Percentiles rank a stretch among this genome's conserved stretches.
These are phyloP conservation scores for Agaricus blazei DNA, from an alignment of 768 basidiomycete species.

Conservation along the genomic window DNA sequence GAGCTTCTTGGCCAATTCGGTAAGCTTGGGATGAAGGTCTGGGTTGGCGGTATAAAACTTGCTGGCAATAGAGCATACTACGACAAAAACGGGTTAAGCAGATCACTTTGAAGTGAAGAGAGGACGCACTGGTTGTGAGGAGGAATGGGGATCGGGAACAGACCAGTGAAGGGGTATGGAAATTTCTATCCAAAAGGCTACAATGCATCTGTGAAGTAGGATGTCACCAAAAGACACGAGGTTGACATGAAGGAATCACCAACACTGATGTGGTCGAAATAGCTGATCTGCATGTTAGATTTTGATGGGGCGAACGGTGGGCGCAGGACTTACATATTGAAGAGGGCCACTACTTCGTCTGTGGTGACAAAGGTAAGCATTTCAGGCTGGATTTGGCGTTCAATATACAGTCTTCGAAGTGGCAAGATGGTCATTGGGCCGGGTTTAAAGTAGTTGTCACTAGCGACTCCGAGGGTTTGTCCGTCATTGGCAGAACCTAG, in stretches of 20 bases:
- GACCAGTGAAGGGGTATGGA: conserved; percentile 92
- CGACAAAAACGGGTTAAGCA: background rate
- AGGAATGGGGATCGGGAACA: conserved; percentile 94
- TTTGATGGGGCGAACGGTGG: conserved; percentile 2
- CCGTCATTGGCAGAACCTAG: conserved; percentile 29
- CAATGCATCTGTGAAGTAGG: conserved; percentile 56
- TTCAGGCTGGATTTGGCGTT: conserved; percentile 88
- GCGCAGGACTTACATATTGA: conserved; percentile 67
- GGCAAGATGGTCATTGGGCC: conserved; percentile 89
- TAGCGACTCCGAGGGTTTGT: conserved; percentile 71
- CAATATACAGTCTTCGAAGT: conserved; percentile 76
- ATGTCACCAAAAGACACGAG: background rate
- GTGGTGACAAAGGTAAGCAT: conserved; percentile 85
- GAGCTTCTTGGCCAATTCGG: conserved; percentile 81
- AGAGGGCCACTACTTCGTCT: conserved; percentile 88
- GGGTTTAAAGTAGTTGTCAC: conserved; percentile 88
- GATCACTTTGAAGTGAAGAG: conserved; percentile 1
- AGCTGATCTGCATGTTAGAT: conserved; percentile 35
- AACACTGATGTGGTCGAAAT: conserved; percentile 73
- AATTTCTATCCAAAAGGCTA: conserved; percentile 76
- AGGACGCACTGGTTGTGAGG: conserved; percentile 77
- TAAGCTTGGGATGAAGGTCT: conserved; percentile 74
- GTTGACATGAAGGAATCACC: conserved; percentile 20
- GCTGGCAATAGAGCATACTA: conserved; percentile 93
- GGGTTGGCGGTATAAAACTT: conserved; percentile 82